Evolutionary conservation across 2,329 filamentous ascomycete species (phyloP).

Genomic region (Alternaria solani): DNA sequence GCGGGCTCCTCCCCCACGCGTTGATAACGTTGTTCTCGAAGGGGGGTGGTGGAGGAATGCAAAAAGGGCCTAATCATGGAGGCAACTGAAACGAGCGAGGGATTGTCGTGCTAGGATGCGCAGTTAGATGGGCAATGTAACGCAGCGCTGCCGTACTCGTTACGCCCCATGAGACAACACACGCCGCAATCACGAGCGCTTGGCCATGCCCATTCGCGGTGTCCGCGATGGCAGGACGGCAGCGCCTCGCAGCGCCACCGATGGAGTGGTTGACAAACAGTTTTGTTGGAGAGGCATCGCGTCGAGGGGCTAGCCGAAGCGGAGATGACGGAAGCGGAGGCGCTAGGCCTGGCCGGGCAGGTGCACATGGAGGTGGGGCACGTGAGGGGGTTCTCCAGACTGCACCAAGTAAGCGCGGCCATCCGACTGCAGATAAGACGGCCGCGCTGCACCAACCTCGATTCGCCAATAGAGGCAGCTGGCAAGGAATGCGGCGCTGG

Average conservation of each 20-base stretch:
- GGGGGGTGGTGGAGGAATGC: background rate
- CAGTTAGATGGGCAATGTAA: constrained; percentile 22
- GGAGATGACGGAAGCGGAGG: constrained; percentile 7
- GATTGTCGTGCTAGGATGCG: constrained; percentile 15
- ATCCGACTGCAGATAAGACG: constrained; percentile 24
- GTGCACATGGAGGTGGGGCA: constrained; percentile 20
- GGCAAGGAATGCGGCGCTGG: constrained; percentile 28
- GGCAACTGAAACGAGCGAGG: constrained; percentile 26
- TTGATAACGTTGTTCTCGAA: constrained; percentile 23
- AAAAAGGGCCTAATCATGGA: constrained; percentile 4
- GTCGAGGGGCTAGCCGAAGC: constrained; percentile 20
- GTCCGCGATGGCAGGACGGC: constrained; percentile 11
- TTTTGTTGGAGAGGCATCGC: constrained; percentile 10
- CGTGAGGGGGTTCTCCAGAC: constrained; percentile 29
- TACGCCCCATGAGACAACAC: constrained; percentile 13
- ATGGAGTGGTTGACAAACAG: constrained; percentile 23
- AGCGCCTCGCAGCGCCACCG: constrained; percentile 24
- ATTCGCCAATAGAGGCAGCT: constrained; percentile 32
- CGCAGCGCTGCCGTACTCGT: constrained; percentile 15
- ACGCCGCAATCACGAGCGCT: constrained; percentile 19
- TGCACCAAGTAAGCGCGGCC: constrained; percentile 15
- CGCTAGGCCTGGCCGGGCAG: background rate
- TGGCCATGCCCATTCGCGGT: constrained; percentile 4
- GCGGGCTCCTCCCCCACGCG: constrained; percentile 18
- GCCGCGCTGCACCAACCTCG: constrained; percentile 2